These are phyloP conservation scores for Fusarium mexicanum DNA, from an alignment of 2,329 filamentous ascomycete species.

Conservation along the genomic window DNA sequence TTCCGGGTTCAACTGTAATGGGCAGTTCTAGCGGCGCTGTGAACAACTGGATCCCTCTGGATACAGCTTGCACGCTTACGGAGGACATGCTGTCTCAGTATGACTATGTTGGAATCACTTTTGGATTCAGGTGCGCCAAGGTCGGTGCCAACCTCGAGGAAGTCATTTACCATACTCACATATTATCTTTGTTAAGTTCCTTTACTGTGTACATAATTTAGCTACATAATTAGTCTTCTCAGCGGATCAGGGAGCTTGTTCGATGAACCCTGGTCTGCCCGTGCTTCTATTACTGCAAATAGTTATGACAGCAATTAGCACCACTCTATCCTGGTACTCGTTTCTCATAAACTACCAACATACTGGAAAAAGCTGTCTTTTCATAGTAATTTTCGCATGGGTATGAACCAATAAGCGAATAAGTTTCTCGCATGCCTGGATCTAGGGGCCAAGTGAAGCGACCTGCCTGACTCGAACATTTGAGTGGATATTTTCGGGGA, in stretches of 20 bases:
- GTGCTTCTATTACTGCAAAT: background rate
- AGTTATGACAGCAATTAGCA: background rate
- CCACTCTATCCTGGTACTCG: too few relatives aligned
- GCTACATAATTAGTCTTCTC: background rate
- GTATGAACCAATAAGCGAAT: too few relatives aligned
- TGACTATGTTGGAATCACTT: background rate
- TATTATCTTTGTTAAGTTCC: background rate
- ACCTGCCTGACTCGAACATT: background rate
- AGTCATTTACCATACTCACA: background rate
- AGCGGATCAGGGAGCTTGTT: rapidly evolving
- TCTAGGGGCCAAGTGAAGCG: background rate
- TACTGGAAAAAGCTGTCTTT: background rate
- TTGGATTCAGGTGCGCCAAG: background rate
- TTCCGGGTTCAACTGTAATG: background rate
- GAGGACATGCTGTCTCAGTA: background rate
- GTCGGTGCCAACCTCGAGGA: background rate
- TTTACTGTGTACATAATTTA: background rate
- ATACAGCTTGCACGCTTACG: background rate
- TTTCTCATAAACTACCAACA: background rate
- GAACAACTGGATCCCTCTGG: rapidly evolving
- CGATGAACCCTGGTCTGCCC: rapidly evolving
- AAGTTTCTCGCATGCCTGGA: background rate
- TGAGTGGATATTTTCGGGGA: too few relatives aligned
- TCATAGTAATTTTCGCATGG: too few relatives aligned
- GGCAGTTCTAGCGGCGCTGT: background rate